These are phyloP conservation scores for Cryphonectria carpinicola DNA, from an alignment of 2,329 filamentous ascomycete genomes.

Conservation along the genomic window DNA sequence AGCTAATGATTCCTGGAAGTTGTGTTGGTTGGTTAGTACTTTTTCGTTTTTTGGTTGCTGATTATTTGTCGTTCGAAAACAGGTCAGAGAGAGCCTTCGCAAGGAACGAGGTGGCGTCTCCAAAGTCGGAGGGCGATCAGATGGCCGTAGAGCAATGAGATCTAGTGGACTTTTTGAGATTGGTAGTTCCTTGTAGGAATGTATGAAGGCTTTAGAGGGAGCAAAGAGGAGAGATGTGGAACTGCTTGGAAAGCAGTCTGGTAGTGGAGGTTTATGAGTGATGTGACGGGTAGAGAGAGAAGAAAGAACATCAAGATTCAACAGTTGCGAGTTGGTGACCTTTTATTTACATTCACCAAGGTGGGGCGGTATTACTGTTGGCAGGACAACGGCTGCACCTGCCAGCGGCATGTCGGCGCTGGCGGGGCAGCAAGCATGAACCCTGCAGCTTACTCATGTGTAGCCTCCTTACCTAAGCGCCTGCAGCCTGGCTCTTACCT, in stretches of 20 bases:
- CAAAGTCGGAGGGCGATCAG: slow-evolving; percentile 54
- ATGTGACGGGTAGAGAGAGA: slow-evolving; percentile 26
- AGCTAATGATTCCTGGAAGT: slow-evolving; percentile 60
- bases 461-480: slow-evolving; percentile 23
- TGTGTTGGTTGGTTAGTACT: slow-evolving; percentile 49
- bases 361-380: background rate
- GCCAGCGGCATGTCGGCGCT: background rate
- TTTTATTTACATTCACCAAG: slow-evolving; percentile 5
- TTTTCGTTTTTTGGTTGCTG: slow-evolving; percentile 31
- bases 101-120: slow-evolving; percentile 41
- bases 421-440: background rate
- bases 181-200: slow-evolving; percentile 36
- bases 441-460: background rate
- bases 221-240: slow-evolving; percentile 25
- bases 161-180: slow-evolving; percentile 49
- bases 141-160: slow-evolving; percentile 53
- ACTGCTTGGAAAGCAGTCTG: slow-evolving; percentile 5
- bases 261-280: slow-evolving; percentile 3
- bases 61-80: slow-evolving; percentile 46
- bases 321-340: background rate
- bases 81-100: slow-evolving; percentile 48
- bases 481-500: slow-evolving; percentile 16
- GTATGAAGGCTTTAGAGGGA: slow-evolving; percentile 33
- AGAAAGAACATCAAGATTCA: background rate
- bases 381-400: background rate